Conservation (phyloP, 2,329 filamentous ascomycete species). For the Hymenoscyphus infarciens region DNA sequence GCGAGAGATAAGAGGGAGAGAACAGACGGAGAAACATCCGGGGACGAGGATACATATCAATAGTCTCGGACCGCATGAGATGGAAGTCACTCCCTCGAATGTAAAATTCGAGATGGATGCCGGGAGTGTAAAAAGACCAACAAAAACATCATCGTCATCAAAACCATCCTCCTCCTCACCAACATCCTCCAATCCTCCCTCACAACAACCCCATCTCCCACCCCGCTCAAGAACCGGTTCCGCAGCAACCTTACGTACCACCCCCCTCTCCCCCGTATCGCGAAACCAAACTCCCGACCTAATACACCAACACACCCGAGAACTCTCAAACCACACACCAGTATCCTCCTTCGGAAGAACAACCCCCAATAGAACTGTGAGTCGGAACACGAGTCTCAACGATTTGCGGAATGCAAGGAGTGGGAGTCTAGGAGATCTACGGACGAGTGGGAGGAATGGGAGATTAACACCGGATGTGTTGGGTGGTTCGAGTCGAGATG, state of each 20-base stretch:
- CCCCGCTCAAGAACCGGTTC: neutral
- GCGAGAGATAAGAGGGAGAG: neutral
- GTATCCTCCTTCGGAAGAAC: neutral
- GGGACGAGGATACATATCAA: slow-evolving; percentile 2
- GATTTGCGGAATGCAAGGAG: neutral
- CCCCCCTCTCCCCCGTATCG: slow-evolving; percentile 1
- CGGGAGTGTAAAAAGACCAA: slow-evolving; percentile 1
- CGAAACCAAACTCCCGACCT: slow-evolving; percentile 1
- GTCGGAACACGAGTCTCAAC: slow-evolving; percentile 4
- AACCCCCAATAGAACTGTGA: neutral
- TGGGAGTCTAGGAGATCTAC: neutral
- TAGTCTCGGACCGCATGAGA: slow-evolving; percentile 10
- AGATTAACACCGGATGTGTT: slow-evolving; percentile 4
- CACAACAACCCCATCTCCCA: neutral
- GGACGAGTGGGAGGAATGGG: neutral
- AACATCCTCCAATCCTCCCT: neutral
- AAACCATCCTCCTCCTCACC: neutral
- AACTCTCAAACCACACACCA: neutral
- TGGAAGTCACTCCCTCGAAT: slow-evolving; percentile 4
- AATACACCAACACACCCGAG: neutral
- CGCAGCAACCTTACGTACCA: neutral
- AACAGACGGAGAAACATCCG: neutral
- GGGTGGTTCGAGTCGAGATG: slow-evolving; percentile 6
- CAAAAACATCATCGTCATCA: neutral
- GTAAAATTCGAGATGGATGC: slow-evolving; percentile 12